These are phyloP conservation scores for Kodamaea laetipori DNA, from an alignment of 805 yeast species.

Conservation along the genomic window DNA sequence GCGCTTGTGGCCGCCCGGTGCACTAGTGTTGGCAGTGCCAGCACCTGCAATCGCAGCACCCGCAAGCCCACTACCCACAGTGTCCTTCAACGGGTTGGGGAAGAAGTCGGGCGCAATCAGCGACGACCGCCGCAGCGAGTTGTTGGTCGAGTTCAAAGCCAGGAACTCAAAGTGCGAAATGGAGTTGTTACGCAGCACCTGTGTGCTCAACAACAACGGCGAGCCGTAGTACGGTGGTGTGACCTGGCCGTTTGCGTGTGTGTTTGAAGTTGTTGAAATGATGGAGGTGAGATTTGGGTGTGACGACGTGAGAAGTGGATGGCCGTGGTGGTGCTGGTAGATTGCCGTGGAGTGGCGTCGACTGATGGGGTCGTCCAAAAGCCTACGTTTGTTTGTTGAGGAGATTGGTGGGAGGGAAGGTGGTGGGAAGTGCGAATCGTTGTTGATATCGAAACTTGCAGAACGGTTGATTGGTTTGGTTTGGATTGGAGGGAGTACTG, in stretches of 20 bases:
- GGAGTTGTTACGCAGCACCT: slow-evolving; percentile 44
- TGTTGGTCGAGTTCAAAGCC: slow-evolving; percentile 25
- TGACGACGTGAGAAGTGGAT: slow-evolving; percentile 12
- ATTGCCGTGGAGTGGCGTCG: slow-evolving; percentile 19
- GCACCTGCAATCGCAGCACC: slow-evolving; percentile 1
- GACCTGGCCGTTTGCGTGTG: slow-evolving; percentile 17
- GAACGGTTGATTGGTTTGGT: slow-evolving; percentile 12
- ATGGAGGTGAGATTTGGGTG: slow-evolving; percentile 16
- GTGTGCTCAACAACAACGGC: slow-evolving; percentile 31
- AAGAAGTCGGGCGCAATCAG: slow-evolving; percentile 47
- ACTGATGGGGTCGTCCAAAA: slow-evolving; percentile 18
- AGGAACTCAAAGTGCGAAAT: slow-evolving; percentile 33
- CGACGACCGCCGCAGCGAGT: slow-evolving; percentile 37
- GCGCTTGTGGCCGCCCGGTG: slow-evolving; percentile 24
- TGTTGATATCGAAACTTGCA: slow-evolving; percentile 11
- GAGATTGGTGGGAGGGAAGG: slow-evolving; percentile 18
- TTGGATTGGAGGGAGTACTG: slow-evolving; percentile 11
- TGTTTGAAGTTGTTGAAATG: slow-evolving; percentile 1
- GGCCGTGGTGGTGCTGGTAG: slow-evolving; percentile 12
- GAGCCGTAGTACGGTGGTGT: slow-evolving; percentile 36
- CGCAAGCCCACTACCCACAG: slow-evolving; percentile 11
- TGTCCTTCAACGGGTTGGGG: slow-evolving; percentile 35
- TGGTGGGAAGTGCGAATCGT: slow-evolving; percentile 13
- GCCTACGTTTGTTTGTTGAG: slow-evolving; percentile 17
- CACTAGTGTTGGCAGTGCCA: neutral